A percentile compares a stretch with the other conserved stretches of the same genome.
Evolutionary conservation across 2,329 filamentous ascomycete genomes (phyloP).

Genomic region (Bipolaris sorokiniana): DNA sequence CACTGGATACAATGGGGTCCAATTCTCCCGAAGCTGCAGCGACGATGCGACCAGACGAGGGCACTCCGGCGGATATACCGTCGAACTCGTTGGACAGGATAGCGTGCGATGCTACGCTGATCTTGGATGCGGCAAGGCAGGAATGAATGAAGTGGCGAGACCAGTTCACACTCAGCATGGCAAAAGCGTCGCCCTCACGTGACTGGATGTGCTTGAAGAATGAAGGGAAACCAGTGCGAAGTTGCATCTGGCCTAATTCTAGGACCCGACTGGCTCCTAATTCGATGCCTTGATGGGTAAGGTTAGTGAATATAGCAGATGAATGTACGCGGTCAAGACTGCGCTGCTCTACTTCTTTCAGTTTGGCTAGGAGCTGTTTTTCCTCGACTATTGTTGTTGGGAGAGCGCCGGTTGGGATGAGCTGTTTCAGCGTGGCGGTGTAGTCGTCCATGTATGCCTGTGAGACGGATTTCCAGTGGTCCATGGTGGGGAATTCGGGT

Average conservation of each 20-base stretch:
- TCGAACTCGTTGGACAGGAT: conserved; percentile 36
- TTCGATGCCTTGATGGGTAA: conserved; percentile 42
- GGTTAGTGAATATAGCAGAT: conserved; percentile 49
- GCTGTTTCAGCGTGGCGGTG: conserved; percentile 36
- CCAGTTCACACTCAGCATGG: conserved; percentile 58
- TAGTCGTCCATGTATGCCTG: conserved; percentile 53
- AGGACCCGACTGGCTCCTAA: conserved; percentile 37
- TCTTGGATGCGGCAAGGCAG: conserved; percentile 26
- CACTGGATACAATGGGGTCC: conserved; percentile 44
- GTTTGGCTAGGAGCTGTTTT: conserved; percentile 44
- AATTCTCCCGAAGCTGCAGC: conserved; percentile 8
- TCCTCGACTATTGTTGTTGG: conserved; percentile 47
- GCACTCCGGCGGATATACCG: conserved; percentile 14
- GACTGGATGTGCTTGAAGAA: conserved; percentile 38
- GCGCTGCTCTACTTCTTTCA: conserved; percentile 48
- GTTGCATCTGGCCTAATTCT: conserved; percentile 35
- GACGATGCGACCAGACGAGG: conserved; percentile 28
- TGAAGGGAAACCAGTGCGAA: conserved; percentile 47
- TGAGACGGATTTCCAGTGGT: conserved; percentile 49
- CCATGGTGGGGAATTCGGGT: conserved; percentile 22
- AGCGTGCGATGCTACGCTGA: background rate
- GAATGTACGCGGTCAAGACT: conserved; percentile 51
- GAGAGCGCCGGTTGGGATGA: conserved; percentile 29
- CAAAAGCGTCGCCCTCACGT: conserved; percentile 21
- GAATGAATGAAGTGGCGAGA: conserved; percentile 51